phyloP scores from a whole-genome alignment of 140 eudicot genomes.

The Erigeron philadelphicus region DNA sequence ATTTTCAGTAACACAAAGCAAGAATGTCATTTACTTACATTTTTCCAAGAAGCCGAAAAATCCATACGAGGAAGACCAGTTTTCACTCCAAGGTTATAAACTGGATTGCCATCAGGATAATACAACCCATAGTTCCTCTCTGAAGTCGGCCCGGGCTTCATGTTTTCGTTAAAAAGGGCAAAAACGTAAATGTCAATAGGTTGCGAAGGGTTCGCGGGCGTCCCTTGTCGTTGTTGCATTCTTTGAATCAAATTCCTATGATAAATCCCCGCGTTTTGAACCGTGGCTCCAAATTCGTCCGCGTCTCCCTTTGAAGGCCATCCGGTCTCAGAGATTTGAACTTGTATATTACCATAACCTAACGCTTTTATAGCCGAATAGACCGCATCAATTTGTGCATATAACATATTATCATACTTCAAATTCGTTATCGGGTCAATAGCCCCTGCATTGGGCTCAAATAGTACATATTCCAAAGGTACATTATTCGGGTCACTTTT shows the following conservation, averaged over 20 bases:
- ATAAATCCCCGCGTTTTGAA: conserved; percentile 69
- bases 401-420: conserved; percentile 88
- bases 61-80: conserved; percentile 55
- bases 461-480: conserved; percentile 62
- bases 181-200: conserved; percentile 77
- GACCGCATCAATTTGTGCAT: conserved; percentile 95
- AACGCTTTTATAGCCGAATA: conserved; percentile 74
- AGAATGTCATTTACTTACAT: conserved; percentile 39
- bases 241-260: conserved; percentile 69
- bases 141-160: conserved; percentile 85
- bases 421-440: conserved; percentile 55
- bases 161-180: conserved; percentile 87
- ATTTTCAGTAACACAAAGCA: background rate
- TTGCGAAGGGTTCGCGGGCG: conserved; percentile 76
- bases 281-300: conserved; percentile 76
- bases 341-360: conserved; percentile 51
- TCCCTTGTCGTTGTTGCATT: conserved; percentile 55
- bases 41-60: conserved; percentile 54
- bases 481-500: conserved; percentile 59
- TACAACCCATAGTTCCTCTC: conserved; percentile 93
- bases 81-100: conserved; percentile 64
- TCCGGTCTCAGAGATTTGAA: conserved; percentile 87
- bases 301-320: conserved; percentile 97
- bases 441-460: conserved; percentile 63
- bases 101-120: conserved; percentile 78